Evolutionary conservation across 169 alveolate species (phyloP), one percentile per base, ranked within the genome.

Genomic region (Theileria orientalis): DNA sequence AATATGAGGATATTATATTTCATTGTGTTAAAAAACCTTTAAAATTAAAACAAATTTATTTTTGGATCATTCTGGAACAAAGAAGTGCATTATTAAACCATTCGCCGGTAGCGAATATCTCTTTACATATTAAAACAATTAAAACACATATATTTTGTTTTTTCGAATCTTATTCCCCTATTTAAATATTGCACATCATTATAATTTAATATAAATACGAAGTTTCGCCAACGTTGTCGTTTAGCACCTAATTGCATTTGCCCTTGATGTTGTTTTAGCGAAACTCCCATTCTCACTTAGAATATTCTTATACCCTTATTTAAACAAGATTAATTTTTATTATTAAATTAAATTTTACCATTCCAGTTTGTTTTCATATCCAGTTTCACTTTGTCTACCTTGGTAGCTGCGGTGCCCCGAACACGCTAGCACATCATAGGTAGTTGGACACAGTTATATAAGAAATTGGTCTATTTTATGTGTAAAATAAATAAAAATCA

Each of bases 211-310:
- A 1, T 21, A 49, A 49, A 11, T 49, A 21, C 25, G 19, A 16
- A 49, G 25, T 21, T 21, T 49, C 7, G 25, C 1, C 32, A 14
- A 49, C 19, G 25, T 21, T 32, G 60, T 49, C 60, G 29, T 49
- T 49, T 13, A 49, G 60, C 60, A 49, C 60, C 60, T 49, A 49
- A 49, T 49, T 32, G 60, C 60, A 49, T 49, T 49, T 27, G 35
- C 60, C 19, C 60, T 49, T 49, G 60, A 49, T 49, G 60, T 49
- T 49, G 60, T 49, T 49, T 49, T 16, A 9, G 7, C 27, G 14
- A 8, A 3, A 21, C 27, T 5, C 27, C 27, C 0, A 5, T 49
- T 16, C 1, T 16, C 25, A 29, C 7, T 14, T 5, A 21, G 19
- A 2, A 21, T 2, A 3, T 49, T 32, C 2, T 9, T 13, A 49